Base-by-base conservation (phyloP, 2,329 filamentous ascomycete genomes). In the Trichophyton benhamiae region DNA sequence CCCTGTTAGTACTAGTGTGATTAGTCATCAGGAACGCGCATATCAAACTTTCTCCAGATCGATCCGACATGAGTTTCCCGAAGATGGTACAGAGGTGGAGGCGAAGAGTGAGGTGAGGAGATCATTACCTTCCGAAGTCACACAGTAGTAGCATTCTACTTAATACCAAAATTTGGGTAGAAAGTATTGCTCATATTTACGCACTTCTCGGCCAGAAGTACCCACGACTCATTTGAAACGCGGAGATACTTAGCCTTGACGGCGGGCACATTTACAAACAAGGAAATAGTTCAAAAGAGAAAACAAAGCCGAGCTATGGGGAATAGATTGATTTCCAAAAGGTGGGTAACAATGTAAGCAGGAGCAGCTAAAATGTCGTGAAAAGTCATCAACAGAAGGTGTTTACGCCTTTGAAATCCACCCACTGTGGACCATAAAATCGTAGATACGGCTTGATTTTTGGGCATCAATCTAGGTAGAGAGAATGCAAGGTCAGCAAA, bases 401-500 rank as follows among this genome's bases (percentile, higher is more conserved):
- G 33, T 27, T 41, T n/a, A 95, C 27, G 86, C 88, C 78, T 95
- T 94, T 36, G 86, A 87, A 63, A 97, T 86, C 91, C 92, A 97
- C 2, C 92, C 94, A 61, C 86, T 86, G 71, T 91, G 89, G 65
- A 95, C 88, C 77, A 96, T 91, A 72, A 96, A 97, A 73, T 97
- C 94, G 75, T 92, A 96, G 62, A 97, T 84, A 66, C 89, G 82
- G 17, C 87, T 86, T 0, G 88, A 87, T 73, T 96, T 97, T 65
- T 88, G 87, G 8, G 85, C 83, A 69, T 97, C 92, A 59, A 97
- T 82, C 71, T 85, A 76, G 5, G 5, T 30, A 44, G 25, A 48
- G n/a, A 33, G 1, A 30, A 11, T 25, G 13, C 13, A 53, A 25
- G 15, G 27, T 53, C 22, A 53, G 49, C 15, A n/a, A 53, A n/a